phyloP scores from a whole-genome alignment of 208 protist species.

The Trypanosoma melophagium region DNA sequence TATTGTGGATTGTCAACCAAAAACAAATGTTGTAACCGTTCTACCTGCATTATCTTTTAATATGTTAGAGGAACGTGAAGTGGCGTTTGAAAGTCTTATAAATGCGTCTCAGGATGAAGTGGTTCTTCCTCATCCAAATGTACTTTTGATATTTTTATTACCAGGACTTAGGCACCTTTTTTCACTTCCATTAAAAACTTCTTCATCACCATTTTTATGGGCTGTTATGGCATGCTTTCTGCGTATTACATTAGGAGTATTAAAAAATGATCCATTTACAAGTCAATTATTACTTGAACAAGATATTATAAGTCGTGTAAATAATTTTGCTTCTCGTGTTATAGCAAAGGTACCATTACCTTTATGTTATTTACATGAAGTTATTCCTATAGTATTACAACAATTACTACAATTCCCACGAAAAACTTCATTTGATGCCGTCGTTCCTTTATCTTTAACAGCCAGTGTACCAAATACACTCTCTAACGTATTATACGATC shows the following conservation, averaged over 20 bases:
- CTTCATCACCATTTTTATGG: slow-evolving; percentile 26
- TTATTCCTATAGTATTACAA: slow-evolving; percentile 19
- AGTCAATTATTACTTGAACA: slow-evolving; percentile 49
- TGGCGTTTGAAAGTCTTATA: slow-evolving; percentile 25
- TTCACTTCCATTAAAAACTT: not conserved
- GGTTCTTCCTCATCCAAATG: slow-evolving; percentile 13
- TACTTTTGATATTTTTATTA: slow-evolving; percentile 30
- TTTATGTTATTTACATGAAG: slow-evolving; percentile 47
- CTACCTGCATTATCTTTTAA: not conserved
- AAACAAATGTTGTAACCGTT: slow-evolving; percentile 16
- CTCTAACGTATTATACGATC: slow-evolving; percentile 2
- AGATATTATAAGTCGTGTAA: slow-evolving; percentile 36
- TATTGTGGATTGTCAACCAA: slow-evolving; percentile 23
- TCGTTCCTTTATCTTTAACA: slow-evolving; percentile 2
- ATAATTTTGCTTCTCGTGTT: slow-evolving; percentile 40
- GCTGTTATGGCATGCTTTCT: slow-evolving; percentile 36
- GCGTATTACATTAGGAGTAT: slow-evolving; percentile 36
- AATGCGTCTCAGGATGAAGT: slow-evolving; percentile 27
- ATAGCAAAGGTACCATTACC: slow-evolving; percentile 50
- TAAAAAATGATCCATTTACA: slow-evolving; percentile 39
- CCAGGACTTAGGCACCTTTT: slow-evolving; percentile 27
- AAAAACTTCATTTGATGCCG: slow-evolving; percentile 15
- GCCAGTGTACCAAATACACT: not conserved
- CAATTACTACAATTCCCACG: slow-evolving; percentile 15
- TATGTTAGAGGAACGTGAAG: slow-evolving; percentile 26